Evolutionary conservation across 306 rosid species (phyloP), one percentile per base, ranked within the genome.

Genomic region (Vigna mungo): DNA sequence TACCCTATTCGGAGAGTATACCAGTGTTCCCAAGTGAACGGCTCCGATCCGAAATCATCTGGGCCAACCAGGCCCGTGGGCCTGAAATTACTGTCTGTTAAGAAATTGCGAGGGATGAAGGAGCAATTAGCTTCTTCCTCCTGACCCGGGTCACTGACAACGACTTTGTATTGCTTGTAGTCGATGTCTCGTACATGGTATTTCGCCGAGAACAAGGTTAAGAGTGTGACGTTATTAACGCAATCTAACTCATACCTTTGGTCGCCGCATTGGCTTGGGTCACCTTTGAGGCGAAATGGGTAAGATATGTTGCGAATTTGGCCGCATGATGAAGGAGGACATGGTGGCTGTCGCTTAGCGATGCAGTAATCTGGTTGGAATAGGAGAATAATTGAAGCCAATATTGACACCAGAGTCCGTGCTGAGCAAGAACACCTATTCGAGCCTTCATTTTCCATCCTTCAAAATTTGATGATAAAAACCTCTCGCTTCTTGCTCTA

Each of bases 211-310:
- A 53, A 61, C 20, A 81, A 23, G 3, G 73, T 60, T 41, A 75
- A 41, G 10, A 18, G 6, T 3, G 81, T 48, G 0, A 2, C 14
- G 32, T 75, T 43, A 54, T 68, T 43, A 0, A 60, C 48, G 62
- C 85, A 81, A 6, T 61, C 78, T 43, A 81, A 46, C n/a, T 81
- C 59, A 37, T 51, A 81, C 9, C 59, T 76, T 44, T 16, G 10
- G 55, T 76, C 49, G 5, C 85, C 85, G 18, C 85, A 81, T 25
- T 76, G 69, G 21, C 17, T 30, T 51, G 78, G 78, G 49, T 81
- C 74, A 46, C 23, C 8, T 70, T 52, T 69, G 36, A 81, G 78
- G 8, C 85, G 78, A 44, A 76, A 76, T 52, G 85, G 85, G n/a
- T 27, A 32, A 0, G 74, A 25, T 5, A 81, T 81, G 69, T 76